These are phyloP conservation scores for Pseudocercospora crystallina DNA, from an alignment of 2,329 filamentous ascomycete species.

Conservation along the genomic window DNA sequence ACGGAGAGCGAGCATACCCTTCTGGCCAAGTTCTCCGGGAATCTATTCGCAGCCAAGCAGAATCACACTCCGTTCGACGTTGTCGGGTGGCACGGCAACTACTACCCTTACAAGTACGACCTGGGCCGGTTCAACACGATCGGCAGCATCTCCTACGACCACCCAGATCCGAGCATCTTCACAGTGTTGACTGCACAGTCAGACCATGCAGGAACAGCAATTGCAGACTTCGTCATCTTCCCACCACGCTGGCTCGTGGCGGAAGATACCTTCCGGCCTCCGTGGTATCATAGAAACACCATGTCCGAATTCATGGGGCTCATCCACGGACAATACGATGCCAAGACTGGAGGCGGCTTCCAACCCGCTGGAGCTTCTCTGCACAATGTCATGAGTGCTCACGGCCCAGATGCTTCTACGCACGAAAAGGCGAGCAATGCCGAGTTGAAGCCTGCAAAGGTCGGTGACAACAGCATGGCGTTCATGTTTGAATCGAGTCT, in stretches of 20 bases:
- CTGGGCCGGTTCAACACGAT: slow-evolving; percentile 59
- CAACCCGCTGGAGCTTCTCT: slow-evolving; percentile 60
- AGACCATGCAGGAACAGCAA: slow-evolving; percentile 52
- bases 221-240: slow-evolving; percentile 73
- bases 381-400: slow-evolving; percentile 44
- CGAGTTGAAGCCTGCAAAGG: slow-evolving; percentile 56
- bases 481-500: slow-evolving; percentile 70
- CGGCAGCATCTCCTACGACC: slow-evolving; percentile 60
- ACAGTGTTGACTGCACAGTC: slow-evolving; percentile 66
- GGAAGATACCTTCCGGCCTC: slow-evolving; percentile 69
- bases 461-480: slow-evolving; percentile 62
- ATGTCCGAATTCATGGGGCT: slow-evolving; percentile 67
- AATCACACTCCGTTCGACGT: slow-evolving; percentile 69
- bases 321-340: slow-evolving; percentile 60
- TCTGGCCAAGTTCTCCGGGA: slow-evolving; percentile 62
- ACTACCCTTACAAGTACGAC: slow-evolving; percentile 61
- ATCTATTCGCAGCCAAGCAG: slow-evolving; percentile 61
- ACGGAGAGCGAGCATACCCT: slow-evolving; percentile 58
- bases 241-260: slow-evolving; percentile 69
- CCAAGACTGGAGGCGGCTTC: slow-evolving; percentile 57
- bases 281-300: slow-evolving; percentile 71
- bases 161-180: slow-evolving; percentile 66
- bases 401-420: slow-evolving; percentile 59
- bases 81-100: slow-evolving; percentile 71
- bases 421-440: slow-evolving; percentile 58